phyloP scores from a whole-genome alignment of 495 filamentous ascomycete genomes.

The Penicillium canariense region DNA sequence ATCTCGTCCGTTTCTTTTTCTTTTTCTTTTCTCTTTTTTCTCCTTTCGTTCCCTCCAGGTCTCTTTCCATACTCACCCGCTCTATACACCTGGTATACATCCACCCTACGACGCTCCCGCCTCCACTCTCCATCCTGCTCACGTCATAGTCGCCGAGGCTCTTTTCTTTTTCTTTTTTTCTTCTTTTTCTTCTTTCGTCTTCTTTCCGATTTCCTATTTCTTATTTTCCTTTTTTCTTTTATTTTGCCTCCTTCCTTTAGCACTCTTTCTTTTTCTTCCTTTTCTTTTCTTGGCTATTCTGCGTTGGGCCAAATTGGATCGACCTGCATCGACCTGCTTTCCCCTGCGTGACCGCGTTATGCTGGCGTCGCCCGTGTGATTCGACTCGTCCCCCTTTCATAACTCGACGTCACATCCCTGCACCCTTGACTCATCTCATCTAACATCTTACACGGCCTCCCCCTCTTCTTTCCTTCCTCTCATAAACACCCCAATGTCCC shows the following conservation, averaged over 20 bases:
- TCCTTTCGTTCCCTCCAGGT: not conserved
- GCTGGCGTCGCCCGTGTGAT: slow-evolving; percentile 30
- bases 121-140: slow-evolving; percentile 20
- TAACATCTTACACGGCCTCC: slow-evolving; percentile 26
- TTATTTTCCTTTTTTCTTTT: slow-evolving; percentile 23
- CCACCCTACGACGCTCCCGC: not conserved
- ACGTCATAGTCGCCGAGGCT: slow-evolving; percentile 39
- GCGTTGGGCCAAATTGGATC: slow-evolving; percentile 32
- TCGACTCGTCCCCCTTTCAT: slow-evolving; percentile 25
- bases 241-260: slow-evolving; percentile 7
- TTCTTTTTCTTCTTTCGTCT: slow-evolving; percentile 13
- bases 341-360: slow-evolving; percentile 31
- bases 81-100: not conserved
- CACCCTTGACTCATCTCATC: slow-evolving; percentile 31
- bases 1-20: not conserved
- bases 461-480: slow-evolving; percentile 11
- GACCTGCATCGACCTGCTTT: slow-evolving; percentile 23
- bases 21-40: not conserved
- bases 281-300: slow-evolving; percentile 9
- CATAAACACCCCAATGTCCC: slow-evolving; percentile 45
- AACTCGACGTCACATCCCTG: slow-evolving; percentile 38
- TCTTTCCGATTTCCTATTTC: slow-evolving; percentile 11
- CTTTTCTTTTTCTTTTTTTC: slow-evolving; percentile 19
- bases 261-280: slow-evolving; percentile 15
- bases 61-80: not conserved